Evolutionary conservation across 345 rosid species (phyloP), one percentile per base, ranked within the genome.

Genomic region (Eucalyptus paniculata): DNA sequence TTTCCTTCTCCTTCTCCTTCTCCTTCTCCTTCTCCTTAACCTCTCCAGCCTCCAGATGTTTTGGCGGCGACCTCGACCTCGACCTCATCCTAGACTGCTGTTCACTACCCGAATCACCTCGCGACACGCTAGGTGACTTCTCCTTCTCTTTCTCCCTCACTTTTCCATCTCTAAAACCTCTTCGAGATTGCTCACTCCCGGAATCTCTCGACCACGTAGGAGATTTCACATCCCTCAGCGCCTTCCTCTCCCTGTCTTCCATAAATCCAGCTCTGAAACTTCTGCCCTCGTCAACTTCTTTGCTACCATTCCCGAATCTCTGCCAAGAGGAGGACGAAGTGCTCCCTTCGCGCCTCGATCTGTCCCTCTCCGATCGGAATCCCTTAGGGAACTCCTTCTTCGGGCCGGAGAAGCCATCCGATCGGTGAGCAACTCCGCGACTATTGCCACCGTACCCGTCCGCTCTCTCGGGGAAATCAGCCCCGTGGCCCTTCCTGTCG

Each of bases 171-270:
- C 91, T 53, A 24, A 89, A 77, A 54, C 89, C 93, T 91, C 94
- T 95, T 88, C 89, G 91, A 87, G 94, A 93, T 69, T 91, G 95
- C 81, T 95, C 99, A 87, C 99, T 96, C 89, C 94, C 97, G 1
- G 99, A 97, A 91, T 97, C 99, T 91, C 95, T 96, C 12, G 99
- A 97, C 96, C 96, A 93, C 4, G 97, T 91, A 1, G 99, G 97
- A 18, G 99, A 94, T 87, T 91, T 95, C 90, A 91, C 92, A 90
- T 50, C 91, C 89, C 89, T 87, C 90, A 88, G 80, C 56, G 92
- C 88, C 92, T 88, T 89, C 88, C 88, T 93, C 87, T 90, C 89
- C 92, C 90, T 93, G 4, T 87, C 90, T 34, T 89, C 89, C 89
- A 37, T 88, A 42, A 56, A 91, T n/a, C 90, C 89, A 83, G 90